Conservation (phyloP, 345 rosid genomes). For the Dimocarpus longan region DNA sequence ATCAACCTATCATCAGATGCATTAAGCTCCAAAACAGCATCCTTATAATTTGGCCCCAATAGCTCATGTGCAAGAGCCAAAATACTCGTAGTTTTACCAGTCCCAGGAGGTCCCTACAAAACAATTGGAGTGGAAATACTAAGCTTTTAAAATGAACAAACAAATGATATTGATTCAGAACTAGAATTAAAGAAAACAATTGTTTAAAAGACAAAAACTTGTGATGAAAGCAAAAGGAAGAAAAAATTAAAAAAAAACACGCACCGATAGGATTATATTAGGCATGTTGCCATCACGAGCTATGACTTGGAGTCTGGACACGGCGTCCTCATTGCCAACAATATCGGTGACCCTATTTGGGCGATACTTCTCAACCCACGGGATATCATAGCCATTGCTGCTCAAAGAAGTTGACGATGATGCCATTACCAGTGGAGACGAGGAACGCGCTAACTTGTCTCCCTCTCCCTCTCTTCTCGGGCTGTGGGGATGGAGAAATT, state of each 20-base stretch:
- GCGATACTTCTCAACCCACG: slow-evolving; percentile 98
- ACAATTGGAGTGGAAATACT: neutral
- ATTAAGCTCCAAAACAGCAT: slow-evolving; percentile 91
- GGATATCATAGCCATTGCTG: slow-evolving; percentile 60
- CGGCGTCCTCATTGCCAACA: slow-evolving; percentile 91
- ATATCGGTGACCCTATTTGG: slow-evolving; percentile 77
- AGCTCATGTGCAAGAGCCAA: slow-evolving; percentile 97
- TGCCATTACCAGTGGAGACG: slow-evolving; percentile 41
- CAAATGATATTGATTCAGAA: neutral
- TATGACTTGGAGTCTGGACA: slow-evolving; percentile 88
- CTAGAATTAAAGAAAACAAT: neutral
- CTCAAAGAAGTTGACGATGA: slow-evolving; percentile 53
- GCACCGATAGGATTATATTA: slow-evolving; percentile 79
- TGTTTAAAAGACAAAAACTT: neutral
- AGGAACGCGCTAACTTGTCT: too few species aligned
- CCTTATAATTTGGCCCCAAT: slow-evolving; percentile 74
- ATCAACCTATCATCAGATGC: slow-evolving; percentile 94
- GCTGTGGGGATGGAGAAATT: too few species aligned
- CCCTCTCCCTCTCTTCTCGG: too few species aligned
- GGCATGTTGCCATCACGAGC: slow-evolving; percentile 99
- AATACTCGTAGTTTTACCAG: slow-evolving; percentile 96
- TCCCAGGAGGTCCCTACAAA: slow-evolving; percentile 94
- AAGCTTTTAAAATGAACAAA: too few species aligned
- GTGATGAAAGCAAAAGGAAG: neutral
- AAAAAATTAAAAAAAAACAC: neutral